Conservation (phyloP, 1,139 yeast genomes). For the Candida glucosophila region DNA sequence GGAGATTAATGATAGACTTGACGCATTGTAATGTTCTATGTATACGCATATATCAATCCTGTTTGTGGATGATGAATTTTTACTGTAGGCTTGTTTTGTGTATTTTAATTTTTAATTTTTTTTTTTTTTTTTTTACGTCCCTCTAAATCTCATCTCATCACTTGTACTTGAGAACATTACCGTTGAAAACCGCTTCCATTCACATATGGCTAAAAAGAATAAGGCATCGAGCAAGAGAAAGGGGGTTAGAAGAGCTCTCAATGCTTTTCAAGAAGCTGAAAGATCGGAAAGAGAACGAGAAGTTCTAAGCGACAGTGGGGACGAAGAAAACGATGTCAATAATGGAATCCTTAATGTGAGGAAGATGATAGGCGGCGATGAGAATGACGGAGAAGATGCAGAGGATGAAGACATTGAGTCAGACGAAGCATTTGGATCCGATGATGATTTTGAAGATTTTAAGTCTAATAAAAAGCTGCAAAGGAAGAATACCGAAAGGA, state of each 20-base stretch:
- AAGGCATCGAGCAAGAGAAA: conserved; percentile 10
- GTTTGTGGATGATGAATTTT: no score
- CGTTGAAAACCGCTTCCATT: no score
- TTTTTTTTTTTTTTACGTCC: no score
- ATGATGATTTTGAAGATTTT: conserved; percentile 62
- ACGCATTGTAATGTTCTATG: conserved; percentile 70
- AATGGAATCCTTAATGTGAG: conserved; percentile 38
- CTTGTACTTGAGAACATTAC: no score
- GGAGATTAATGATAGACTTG: conserved; percentile 92
- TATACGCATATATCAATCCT: no score
- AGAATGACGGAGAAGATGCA: conserved; percentile 23
- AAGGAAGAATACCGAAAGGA: conserved; percentile 13
- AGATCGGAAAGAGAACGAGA: conserved; percentile 21
- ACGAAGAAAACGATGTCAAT: conserved; percentile 11
- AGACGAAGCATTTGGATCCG: conserved; percentile 71
- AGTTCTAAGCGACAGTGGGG: conserved; percentile 2
- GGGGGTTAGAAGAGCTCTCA: conserved; percentile 30
- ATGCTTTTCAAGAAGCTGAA: conserved; percentile 42
- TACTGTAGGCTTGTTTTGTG: no score
- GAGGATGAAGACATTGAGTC: conserved; percentile 69
- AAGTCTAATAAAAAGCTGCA: conserved; percentile 40
- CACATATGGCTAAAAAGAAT: background rate
- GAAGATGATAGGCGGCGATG: conserved; percentile 18
- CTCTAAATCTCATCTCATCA: conserved; percentile 1
- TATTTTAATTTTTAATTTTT: no score